Conservation (phyloP, 2,329 filamentous ascomycete genomes). For the Huntiella moniliformis region DNA sequence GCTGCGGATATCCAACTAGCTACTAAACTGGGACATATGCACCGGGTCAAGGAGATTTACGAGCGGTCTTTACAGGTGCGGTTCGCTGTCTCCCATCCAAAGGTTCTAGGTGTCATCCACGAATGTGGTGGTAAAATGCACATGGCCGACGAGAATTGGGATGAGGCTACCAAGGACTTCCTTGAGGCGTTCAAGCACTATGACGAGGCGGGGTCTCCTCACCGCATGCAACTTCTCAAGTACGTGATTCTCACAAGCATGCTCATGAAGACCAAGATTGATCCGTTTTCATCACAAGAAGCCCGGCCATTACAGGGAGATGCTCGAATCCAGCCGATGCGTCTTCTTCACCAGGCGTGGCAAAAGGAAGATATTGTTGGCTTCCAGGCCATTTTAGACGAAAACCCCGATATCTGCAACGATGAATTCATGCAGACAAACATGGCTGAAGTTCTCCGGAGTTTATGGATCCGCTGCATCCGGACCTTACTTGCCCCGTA, state of each 20-base stretch:
- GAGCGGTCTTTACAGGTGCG: constrained; percentile 78
- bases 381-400: constrained; percentile 74
- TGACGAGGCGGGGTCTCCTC: constrained; percentile 79
- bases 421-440: constrained; percentile 97
- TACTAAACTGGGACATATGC: constrained; percentile 90
- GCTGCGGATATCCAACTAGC: constrained; percentile 98
- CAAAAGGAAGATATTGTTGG: constrained; percentile 84
- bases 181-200: constrained; percentile 98
- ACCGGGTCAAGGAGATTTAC: constrained; percentile 83
- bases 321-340: constrained; percentile 90
- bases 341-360: constrained; percentile 87
- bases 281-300: constrained; percentile 96
- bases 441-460: constrained; percentile 95
- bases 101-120: constrained; percentile 97
- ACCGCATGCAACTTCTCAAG: constrained; percentile 92
- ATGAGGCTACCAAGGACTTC: constrained; percentile 90
- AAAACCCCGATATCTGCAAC: constrained; percentile 72
- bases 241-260: constrained; percentile 93
- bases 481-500: constrained; percentile 88
- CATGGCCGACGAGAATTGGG: constrained; percentile 99
- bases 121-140: constrained; percentile 99
- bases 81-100: constrained; percentile 93
- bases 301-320: constrained; percentile 97
- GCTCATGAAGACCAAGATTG: constrained; percentile 97
- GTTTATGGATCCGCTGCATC: constrained; percentile 92